phyloP scores from a whole-genome alignment of 495 filamentous ascomycete genomes.

The Talaromyces trachyspermus region DNA sequence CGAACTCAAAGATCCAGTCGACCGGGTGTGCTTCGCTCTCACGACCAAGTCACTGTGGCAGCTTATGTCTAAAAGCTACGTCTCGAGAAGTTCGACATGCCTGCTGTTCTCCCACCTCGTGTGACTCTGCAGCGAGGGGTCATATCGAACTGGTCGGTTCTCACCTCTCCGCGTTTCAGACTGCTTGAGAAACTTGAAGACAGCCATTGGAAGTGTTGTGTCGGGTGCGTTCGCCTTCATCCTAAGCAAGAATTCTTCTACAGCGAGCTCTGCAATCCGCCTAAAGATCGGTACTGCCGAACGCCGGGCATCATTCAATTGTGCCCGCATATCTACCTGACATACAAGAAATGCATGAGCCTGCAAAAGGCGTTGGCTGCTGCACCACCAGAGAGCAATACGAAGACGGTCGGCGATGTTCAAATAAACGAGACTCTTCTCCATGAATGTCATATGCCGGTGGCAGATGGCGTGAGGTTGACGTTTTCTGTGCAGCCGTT shows the following conservation, averaged over 20 bases:
- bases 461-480: not conserved
- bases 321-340: not conserved
- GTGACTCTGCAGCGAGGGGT: too few relatives aligned
- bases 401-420: too few relatives aligned
- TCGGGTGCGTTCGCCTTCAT: constrained; percentile 18
- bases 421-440: not conserved
- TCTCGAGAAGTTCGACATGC: too few relatives aligned
- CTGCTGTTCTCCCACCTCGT: too few relatives aligned
- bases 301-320: constrained; percentile 1
- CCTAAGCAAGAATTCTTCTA: constrained; percentile 5
- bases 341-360: not conserved
- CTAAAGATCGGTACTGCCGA: not conserved
- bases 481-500: not conserved
- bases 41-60: too few relatives aligned
- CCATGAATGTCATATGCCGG: not conserved
- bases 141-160: too few relatives aligned
- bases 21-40: too few relatives aligned
- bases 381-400: not conserved
- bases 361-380: not conserved
- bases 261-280: not conserved
- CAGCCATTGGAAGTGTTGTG: constrained; percentile 10
- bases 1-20: too few relatives aligned
- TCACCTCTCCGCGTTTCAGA: not conserved
- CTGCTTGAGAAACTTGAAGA: constrained; percentile 10
- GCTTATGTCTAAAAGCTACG: too few relatives aligned